Percentiles rank a stretch among this genome's conserved stretches.
phyloP scores from a whole-genome alignment of 2,329 filamentous ascomycete species.

The Botrytis fabae region DNA sequence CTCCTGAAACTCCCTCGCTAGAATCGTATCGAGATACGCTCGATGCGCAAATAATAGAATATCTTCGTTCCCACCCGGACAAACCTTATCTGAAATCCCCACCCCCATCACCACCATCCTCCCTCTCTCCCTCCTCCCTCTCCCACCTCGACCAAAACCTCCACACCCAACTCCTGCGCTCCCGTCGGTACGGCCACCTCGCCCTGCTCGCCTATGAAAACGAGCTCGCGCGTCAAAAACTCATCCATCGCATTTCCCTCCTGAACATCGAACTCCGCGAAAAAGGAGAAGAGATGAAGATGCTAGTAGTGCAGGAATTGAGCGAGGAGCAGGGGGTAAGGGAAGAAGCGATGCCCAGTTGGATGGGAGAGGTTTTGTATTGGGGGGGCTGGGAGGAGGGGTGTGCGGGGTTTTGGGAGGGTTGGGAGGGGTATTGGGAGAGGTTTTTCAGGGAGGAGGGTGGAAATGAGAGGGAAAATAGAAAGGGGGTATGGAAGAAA shows the following conservation, averaged over 20 bases:
- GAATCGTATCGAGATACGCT: neutral
- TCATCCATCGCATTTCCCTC: neutral
- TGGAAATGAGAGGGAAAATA: no score
- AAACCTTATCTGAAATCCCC: neutral
- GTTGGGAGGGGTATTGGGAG: neutral
- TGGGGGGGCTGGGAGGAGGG: neutral
- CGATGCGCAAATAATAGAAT: neutral
- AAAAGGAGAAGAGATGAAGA: neutral
- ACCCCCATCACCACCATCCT: neutral
- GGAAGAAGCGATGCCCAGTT: neutral
- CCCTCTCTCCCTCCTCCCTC: neutral
- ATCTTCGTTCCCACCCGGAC: neutral
- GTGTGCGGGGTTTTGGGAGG: neutral
- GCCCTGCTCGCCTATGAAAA: fast-evolving
- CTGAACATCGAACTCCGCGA: neutral
- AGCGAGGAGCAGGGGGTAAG: neutral
- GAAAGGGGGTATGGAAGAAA: neutral
- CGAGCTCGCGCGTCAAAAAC: neutral
- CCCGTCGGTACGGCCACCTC: neutral
- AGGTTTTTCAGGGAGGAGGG: neutral
- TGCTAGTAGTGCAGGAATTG: neutral
- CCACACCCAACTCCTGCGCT: neutral
- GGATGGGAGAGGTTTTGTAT: neutral
- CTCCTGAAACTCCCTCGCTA: neutral
- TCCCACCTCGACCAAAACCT: neutral